Conservation (phyloP, 495 filamentous ascomycete species). For the Extremus antarcticus region DNA sequence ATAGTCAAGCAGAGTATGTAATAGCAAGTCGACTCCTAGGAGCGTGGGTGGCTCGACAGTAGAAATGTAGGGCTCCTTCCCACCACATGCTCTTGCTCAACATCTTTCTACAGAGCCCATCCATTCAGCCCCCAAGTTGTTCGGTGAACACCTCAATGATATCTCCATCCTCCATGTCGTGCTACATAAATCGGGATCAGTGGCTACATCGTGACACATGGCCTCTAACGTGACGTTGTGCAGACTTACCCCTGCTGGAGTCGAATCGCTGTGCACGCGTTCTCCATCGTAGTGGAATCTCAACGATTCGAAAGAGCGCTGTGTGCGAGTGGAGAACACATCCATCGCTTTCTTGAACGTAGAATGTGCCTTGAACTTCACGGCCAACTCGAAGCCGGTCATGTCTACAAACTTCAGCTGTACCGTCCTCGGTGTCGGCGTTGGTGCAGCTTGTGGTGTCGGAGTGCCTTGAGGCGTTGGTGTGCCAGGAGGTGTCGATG, state of each 20-base stretch:
- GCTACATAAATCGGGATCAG: too few relatives aligned
- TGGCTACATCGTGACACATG: too few relatives aligned
- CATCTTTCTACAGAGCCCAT: too few relatives aligned
- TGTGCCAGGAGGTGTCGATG: not conserved
- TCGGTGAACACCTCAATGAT: slow-evolving; percentile 7
- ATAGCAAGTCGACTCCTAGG: too few relatives aligned
- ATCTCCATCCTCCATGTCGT: slow-evolving; percentile 10
- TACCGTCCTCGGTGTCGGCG: not conserved
- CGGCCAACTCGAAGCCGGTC: not conserved
- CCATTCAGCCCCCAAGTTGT: slow-evolving; percentile 8
- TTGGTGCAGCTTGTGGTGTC: not conserved
- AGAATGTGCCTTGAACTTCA: slow-evolving; percentile 6
- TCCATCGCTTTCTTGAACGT: slow-evolving; percentile 12
- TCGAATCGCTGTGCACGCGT: too few relatives aligned
- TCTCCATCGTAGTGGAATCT: slow-evolving; percentile 14
- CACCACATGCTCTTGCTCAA: too few relatives aligned
- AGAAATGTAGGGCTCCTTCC: too few relatives aligned
- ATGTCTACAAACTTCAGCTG: not conserved
- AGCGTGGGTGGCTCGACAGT: too few relatives aligned
- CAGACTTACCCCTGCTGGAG: too few relatives aligned
- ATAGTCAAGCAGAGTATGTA: too few relatives aligned
- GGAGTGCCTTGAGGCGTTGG: too few relatives aligned
- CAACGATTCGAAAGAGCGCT: not conserved
- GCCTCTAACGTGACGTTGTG: too few relatives aligned
- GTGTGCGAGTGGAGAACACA: not conserved